Percentiles rank a stretch among this genome's conserved stretches.
These are phyloP conservation scores for Xylaria longipes DNA, from an alignment of 495 filamentous ascomycete genomes.

Conservation along the genomic window DNA sequence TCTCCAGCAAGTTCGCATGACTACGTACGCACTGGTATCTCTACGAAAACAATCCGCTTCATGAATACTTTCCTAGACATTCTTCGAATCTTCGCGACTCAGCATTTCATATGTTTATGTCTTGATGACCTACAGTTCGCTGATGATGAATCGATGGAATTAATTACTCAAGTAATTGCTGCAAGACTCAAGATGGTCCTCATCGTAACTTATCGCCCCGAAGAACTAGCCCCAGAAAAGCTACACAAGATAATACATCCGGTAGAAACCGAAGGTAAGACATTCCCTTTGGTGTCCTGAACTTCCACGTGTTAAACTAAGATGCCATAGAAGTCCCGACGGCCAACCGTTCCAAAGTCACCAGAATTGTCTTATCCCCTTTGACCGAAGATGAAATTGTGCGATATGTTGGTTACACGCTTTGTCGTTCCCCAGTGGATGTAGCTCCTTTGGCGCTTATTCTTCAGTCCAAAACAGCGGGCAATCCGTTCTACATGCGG, in stretches of 20 bases:
- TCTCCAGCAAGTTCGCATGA: constrained; percentile 60
- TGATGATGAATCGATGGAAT: constrained; percentile 81
- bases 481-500: constrained; percentile 87
- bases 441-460: constrained; percentile 70
- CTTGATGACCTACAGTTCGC: constrained; percentile 88
- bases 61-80: constrained; percentile 86
- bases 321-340: constrained; percentile 51
- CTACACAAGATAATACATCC: constrained; percentile 56
- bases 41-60: constrained; percentile 76
- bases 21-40: constrained; percentile 71
- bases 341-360: constrained; percentile 57
- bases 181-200: constrained; percentile 78
- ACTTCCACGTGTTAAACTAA: constrained; percentile 39
- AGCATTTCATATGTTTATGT: constrained; percentile 82
- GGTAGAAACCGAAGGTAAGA: constrained; percentile 52
- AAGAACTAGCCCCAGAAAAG: constrained; percentile 55
- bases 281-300: neutral
- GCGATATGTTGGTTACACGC: constrained; percentile 76
- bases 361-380: constrained; percentile 68
- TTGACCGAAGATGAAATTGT: constrained; percentile 77
- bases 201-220: constrained; percentile 69
- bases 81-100: constrained; percentile 75
- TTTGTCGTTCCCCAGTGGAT: constrained; percentile 66
- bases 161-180: constrained; percentile 75
- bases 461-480: constrained; percentile 79